Conservation (phyloP, 2,329 filamentous ascomycete genomes). For the Claviceps fusiformis region DNA sequence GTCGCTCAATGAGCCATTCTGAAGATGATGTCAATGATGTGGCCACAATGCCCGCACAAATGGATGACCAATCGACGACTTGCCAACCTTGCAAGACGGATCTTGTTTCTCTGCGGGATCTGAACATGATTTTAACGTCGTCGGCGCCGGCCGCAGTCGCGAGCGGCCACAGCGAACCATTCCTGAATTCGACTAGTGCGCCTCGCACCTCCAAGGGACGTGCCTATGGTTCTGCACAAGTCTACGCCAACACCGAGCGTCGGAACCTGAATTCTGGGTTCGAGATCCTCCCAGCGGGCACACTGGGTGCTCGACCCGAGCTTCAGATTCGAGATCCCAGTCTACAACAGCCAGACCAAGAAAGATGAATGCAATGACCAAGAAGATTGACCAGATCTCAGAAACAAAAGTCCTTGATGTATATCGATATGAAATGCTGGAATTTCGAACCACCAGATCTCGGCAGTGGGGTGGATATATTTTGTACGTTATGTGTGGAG, state of each 20-base stretch:
- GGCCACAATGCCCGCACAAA: neutral
- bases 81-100: neutral
- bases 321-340: neutral
- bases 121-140: neutral
- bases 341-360: neutral
- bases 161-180: neutral
- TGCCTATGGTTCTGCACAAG: constrained; percentile 5
- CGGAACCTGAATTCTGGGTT: constrained; percentile 5
- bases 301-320: constrained; percentile 5
- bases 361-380: neutral
- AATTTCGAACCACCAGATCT: constrained; percentile 1
- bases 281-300: constrained; percentile 7
- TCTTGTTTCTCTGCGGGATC: neutral
- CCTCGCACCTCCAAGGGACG: neutral
- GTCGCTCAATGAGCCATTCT: neutral
- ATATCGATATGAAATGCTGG: neutral
- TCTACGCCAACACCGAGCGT: constrained; percentile 5
- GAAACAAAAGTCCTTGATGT: neutral
- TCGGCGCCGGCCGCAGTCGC: neutral
- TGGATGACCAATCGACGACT: neutral
- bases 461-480: neutral
- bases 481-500: neutral
- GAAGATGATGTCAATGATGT: neutral
- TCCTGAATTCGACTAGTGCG: neutral
- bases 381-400: neutral